Conservation (phyloP, 148 eudicot genomes). For the Drosera capensis region DNA sequence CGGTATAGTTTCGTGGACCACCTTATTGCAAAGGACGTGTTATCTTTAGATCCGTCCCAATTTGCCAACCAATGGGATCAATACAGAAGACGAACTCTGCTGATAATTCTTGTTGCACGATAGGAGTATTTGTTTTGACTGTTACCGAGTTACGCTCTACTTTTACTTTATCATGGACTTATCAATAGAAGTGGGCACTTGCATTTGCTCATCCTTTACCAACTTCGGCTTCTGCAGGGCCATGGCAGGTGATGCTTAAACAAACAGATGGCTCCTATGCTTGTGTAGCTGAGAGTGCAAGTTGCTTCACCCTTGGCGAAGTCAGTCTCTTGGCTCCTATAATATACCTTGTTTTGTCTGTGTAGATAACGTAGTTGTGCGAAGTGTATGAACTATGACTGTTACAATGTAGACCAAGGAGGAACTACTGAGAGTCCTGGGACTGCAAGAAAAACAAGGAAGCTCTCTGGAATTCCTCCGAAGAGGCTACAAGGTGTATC, state of each 20-base stretch:
- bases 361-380: neutral
- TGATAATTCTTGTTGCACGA: too few species aligned
- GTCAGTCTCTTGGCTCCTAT: conserved; percentile 20
- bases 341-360: neutral
- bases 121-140: too few species aligned
- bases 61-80: too few species aligned
- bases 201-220: neutral
- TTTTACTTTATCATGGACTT: neutral
- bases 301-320: conserved; percentile 84
- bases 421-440: conserved; percentile 90
- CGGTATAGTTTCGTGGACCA: too few species aligned
- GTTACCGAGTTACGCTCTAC: neutral
- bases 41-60: too few species aligned
- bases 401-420: conserved; percentile 70
- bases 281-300: conserved; percentile 87
- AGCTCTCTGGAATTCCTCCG: conserved; percentile 90
- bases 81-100: too few species aligned
- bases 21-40: too few species aligned
- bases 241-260: conserved; percentile 99
- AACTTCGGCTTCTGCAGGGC: conserved; percentile 35
- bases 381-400: neutral
- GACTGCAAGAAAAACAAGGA: conserved; percentile 91
- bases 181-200: neutral
- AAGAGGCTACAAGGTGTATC: conserved; percentile 65
- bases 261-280: conserved; percentile 85